Base-by-base conservation (phyloP, 2,329 filamentous ascomycete genomes). In the Capronia coronata region DNA sequence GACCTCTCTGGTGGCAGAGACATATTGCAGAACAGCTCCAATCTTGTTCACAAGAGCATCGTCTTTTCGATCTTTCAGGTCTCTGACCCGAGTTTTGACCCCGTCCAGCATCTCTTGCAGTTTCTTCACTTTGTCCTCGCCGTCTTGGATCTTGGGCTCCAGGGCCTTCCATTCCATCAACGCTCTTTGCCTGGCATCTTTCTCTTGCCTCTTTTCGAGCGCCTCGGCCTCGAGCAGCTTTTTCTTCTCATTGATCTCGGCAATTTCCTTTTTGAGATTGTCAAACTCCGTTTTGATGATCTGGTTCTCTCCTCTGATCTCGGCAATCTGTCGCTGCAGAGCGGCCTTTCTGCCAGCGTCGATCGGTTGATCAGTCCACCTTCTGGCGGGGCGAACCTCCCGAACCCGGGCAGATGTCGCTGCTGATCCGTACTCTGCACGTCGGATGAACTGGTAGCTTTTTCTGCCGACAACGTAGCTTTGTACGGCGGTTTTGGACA, bases 361-460 rank as follows among this genome's bases (percentile, higher is more conserved):
- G 5, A 89, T 76, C 2, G 86, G 83, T 54, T 87, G 82, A 39
- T 88, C 81, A 0, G 83, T 89, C 82, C 93, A 96, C 61, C 78
- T 79, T 29, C 64, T 71, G 3, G 87, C 87, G 1, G 67, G 68
- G 13, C 66, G 72, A 11, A 96, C 70, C 46, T 72, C 71, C 29
- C 74, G 78, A 11, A 85, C 82, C 18, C 75, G 73, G 1, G 86
- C 89, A 1, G 87, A 87, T 41, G 79, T 79, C 11, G 84, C 87
- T 41, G 76, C 71, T 1, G 81, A 77, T 1, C 87, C 88, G 66
- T 96, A 96, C 64, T 97, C 91, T 56, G 74, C 76, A 41, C 91
- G 82, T 13, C 86, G 80, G 4, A 74, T 75, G 44, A 93, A 77
- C 16, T 73, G 75, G 65, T 86, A 90, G 7, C 67, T 70, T 43